Evolutionary conservation across 805 yeast species (phyloP), one percentile per base, ranked within the genome.

Genomic region (Cyberlindnera meyerae): DNA sequence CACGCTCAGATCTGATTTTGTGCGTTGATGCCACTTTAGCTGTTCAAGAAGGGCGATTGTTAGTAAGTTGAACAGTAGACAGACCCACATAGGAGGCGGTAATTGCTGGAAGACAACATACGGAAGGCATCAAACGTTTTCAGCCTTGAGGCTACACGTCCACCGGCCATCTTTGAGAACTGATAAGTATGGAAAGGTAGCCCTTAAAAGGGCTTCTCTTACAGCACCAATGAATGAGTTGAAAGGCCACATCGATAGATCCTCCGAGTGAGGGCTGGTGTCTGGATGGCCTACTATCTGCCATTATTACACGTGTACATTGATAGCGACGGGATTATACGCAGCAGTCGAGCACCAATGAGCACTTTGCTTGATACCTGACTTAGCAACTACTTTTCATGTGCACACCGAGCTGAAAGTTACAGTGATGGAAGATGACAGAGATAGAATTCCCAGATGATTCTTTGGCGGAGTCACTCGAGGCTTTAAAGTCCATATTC

Each of bases 11-110:
- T 45, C 86, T 66, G 32, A 82, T 82, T 31, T 80, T 71, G 52
- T 86, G 88, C 18, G 76, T 63, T n/a, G 78, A 71, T 15, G 79
- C 73, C 15, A 81, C 76, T 55, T 82, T 82, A 5, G 90, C 82
- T 76, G 48, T 27, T 25, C 16, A 18, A 6, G 9, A 20, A 20
- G 22, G 22, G 22, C 22, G 22, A 9, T 9, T 29, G 34, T 33
- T 36, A 36, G 40, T 30, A 24, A 18, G 15, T 11, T 18, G 20
- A 29, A 11, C 12, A n/a, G n/a, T n/a, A n/a, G n/a, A n/a, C n/a
- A n/a, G n/a, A n/a, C n/a, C n/a, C n/a, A n/a, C n/a, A n/a, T n/a
- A n/a, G n/a, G n/a, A n/a, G n/a, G n/a, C n/a, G 22, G 22, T 9
- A 9, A 9, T 9, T 29, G 34, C 30, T 36, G 33, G 40, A 27